Evolutionary conservation across 441 rosid species (phyloP), one percentile per base, ranked within the genome.

Genomic region (Aquilaria agallochum): DNA sequence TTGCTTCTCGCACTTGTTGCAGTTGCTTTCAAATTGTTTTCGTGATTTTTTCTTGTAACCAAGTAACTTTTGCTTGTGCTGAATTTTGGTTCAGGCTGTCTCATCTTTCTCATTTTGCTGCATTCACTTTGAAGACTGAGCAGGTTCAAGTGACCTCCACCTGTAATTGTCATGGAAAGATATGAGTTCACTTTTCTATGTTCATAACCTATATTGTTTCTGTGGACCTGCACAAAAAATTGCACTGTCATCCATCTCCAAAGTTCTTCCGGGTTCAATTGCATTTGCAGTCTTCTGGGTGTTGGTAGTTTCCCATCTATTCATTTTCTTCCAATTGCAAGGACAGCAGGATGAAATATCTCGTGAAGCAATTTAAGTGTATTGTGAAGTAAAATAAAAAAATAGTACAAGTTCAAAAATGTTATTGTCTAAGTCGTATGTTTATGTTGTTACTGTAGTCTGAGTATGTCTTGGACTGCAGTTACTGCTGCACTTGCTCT

Each of bases 401-500:
- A 27, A 47, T 3, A 33, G 48, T 9, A 31, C 50, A 15, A 71
- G 70, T 64, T 81, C 87, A 86, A 83, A 76, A 74, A 70, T 72
- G 63, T 57, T 55, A 31, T 10, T 81, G 6, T 81, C 89, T 95
- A 92, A 85, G 66, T 51, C 75, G 2, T 69, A 87, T 69, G 89
- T 92, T 55, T 89, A 82, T 46, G 50, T 82, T 3, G 71, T 89
- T 56, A 84, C 85, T 0, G 2, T 82, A 11, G 98, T 45, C 75
- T 84, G 62, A 78, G 87, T 73, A 89, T 92, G 96, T 84, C 98
- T 0, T 86, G 95, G 95, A 84, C 93, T 14, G 90, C 95, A n/a
- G 78, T 92, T 10, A 80, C 95, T n/a, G 92, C 98, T 15, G 94
- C 94, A 27, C 73, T 92, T 60, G 88, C 88, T 59, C 90, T 92